Percentiles rank a stretch among this genome's conserved stretches.
These are phyloP conservation scores for Phaeomoniella chlamydospora DNA, from an alignment of 2,329 filamentous ascomycete species.

Conservation along the genomic window DNA sequence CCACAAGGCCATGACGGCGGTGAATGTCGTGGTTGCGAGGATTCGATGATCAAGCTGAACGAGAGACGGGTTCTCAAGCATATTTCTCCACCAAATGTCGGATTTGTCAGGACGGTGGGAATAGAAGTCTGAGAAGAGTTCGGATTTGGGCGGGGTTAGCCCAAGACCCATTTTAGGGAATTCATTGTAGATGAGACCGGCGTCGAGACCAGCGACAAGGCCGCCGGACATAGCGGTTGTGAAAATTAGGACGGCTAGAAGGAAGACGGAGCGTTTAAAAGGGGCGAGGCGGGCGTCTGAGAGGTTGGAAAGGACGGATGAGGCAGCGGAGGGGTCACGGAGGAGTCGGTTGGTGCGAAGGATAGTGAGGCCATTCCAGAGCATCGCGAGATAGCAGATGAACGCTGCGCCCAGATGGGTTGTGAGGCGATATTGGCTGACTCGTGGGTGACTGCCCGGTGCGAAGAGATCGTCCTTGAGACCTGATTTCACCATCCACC, in stretches of 20 bases:
- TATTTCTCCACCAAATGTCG: constrained; percentile 93
- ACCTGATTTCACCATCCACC: constrained; percentile 99
- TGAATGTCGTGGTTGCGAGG: constrained; percentile 79
- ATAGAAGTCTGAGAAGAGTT: constrained; percentile 80
- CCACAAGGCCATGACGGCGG: constrained; percentile 62
- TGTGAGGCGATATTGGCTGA: constrained; percentile 86
- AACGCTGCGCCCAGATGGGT: constrained; percentile 86
- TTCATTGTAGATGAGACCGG: constrained; percentile 96
- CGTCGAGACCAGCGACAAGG: constrained; percentile 86
- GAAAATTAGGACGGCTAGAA: constrained; percentile 64
- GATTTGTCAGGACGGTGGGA: constrained; percentile 60
- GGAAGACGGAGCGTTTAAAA: constrained; percentile 60
- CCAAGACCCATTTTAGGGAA: constrained; percentile 90
- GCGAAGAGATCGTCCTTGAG: constrained; percentile 92
- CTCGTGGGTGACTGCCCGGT: constrained; percentile 75
- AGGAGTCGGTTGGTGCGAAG: constrained; percentile 64
- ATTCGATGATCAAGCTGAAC: constrained; percentile 95
- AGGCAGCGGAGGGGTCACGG: constrained; percentile 24
- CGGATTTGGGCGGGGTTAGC: constrained; percentile 62
- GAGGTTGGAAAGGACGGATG: constrained; percentile 48
- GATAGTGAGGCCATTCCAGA: constrained; percentile 74
- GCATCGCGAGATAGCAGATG: constrained; percentile 85
- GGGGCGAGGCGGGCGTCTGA: constrained; percentile 51
- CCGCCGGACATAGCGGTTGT: constrained; percentile 85
- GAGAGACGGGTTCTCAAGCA: constrained; percentile 89